phyloP scores from a whole-genome alignment of 257 asterid genomes.

The Cruciata laevipes region DNA sequence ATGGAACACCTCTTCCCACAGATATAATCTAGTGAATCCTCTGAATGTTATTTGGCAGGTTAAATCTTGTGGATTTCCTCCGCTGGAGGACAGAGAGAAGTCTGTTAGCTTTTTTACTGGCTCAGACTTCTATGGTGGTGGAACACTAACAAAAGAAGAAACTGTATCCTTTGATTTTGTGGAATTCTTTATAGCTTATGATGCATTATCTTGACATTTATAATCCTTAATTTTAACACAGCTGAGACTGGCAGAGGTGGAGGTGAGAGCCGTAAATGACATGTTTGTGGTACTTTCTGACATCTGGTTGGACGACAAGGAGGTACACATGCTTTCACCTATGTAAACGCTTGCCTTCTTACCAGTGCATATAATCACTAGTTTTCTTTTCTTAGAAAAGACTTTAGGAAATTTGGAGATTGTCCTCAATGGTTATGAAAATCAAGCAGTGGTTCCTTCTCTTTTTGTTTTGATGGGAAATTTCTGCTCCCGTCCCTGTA shows the following conservation, averaged over 20 bases:
- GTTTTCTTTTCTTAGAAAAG: conserved; percentile 60
- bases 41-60: conserved; percentile 46
- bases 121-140: conserved; percentile 80
- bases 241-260: conserved; percentile 78
- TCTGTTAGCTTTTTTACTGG: conserved; percentile 51
- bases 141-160: conserved; percentile 79
- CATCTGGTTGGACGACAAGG: conserved; percentile 80
- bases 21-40: conserved; percentile 11
- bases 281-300: conserved; percentile 94
- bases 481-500: conserved; percentile 87
- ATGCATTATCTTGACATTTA: not conserved
- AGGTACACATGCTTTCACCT: conserved; percentile 35
- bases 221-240: conserved; percentile 41
- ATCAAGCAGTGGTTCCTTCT: conserved; percentile 75
- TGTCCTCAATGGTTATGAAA: conserved; percentile 75
- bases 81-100: conserved; percentile 81
- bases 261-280: conserved; percentile 78
- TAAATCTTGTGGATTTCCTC: conserved; percentile 86
- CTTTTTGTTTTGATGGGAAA: conserved; percentile 96
- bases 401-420: conserved; percentile 72
- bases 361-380: conserved; percentile 30
- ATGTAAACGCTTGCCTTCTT: conserved; percentile 10
- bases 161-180: conserved; percentile 57
- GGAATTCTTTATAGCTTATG: not conserved
- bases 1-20: not conserved